Base-by-base conservation (phyloP, 257 asterid genomes). In the Anisodus acutangulus region DNA sequence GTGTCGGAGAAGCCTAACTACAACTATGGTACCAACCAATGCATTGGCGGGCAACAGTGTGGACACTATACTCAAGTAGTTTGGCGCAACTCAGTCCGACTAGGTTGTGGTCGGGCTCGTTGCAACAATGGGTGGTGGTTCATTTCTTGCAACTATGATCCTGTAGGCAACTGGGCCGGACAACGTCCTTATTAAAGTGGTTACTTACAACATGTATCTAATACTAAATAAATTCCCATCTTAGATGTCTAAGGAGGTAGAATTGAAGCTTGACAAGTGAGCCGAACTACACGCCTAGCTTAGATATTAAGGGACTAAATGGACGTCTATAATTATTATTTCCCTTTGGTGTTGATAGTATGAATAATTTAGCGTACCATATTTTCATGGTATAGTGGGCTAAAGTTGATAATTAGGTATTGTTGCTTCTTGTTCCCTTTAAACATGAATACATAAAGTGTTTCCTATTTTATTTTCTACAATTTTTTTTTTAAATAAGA, bases 1-100 rank as follows among this genome's bases (percentile, higher is more conserved):
- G 82, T 70, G 31, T 26, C 39, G 3, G 86, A 83, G 62, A 83
- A 59, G 59, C 7, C 31, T 4, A 0, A 83, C 47, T 83, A 72
- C 12, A 11, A 74, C 10, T 45, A 83, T 2, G 41, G 7, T 3
- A 55, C 76, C 57, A 83, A 74, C 76, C 26, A 37, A 6, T 83
- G 86, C 1, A 12, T 0, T 9, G 3, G 57, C 0, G 83, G 83
- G 4, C 0, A 43, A 19, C 0, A 8, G 11, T 88, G 90, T 8
- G 4, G 51, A 0, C 93, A 89, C 62, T 91, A 92, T n/a, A 90
- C 92, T 1, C 95, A 90, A 13, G 91, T 92, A 19, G 92, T 91
- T 37, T 91, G 93, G 91, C 83, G 90, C 4, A 70, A 86, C n/a
- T 90, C 92, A 3, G 86, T 84, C 2, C 60, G 80, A 0, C 79